phyloP scores from a whole-genome alignment of 495 filamentous ascomycete species.

The Oidiodendron maius region DNA sequence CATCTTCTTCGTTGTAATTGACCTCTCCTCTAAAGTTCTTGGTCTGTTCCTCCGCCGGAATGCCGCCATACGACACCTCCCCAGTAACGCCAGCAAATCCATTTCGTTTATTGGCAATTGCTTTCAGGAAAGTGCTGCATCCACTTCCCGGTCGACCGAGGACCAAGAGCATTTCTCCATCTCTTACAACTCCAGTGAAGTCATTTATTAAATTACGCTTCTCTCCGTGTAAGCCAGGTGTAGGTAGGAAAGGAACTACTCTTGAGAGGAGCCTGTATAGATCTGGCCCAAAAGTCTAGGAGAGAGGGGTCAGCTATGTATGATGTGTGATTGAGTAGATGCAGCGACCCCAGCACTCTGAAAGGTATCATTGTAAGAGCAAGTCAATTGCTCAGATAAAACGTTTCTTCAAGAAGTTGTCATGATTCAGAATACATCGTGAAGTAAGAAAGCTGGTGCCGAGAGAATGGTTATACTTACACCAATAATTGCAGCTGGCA shows the following conservation, averaged over 20 bases:
- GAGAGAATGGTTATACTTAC: slow-evolving; percentile 42
- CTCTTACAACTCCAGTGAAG: slow-evolving; percentile 70
- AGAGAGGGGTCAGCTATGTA: background rate
- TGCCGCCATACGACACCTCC: slow-evolving; percentile 71
- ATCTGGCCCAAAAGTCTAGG: slow-evolving; percentile 79
- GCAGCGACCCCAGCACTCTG: too few species aligned
- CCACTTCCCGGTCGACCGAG: slow-evolving; percentile 75
- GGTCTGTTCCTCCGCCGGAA: slow-evolving; percentile 61
- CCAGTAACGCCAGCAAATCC: slow-evolving; percentile 63
- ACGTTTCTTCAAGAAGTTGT: too few species aligned
- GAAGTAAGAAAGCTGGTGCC: background rate
- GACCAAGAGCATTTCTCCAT: slow-evolving; percentile 82
- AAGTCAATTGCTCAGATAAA: too few species aligned
- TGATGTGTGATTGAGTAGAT: too few species aligned
- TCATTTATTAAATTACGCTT: slow-evolving; percentile 61
- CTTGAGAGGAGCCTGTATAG: slow-evolving; percentile 61
- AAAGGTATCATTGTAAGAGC: too few species aligned
- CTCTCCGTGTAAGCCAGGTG: slow-evolving; percentile 38
- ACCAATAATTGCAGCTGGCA: slow-evolving; percentile 66
- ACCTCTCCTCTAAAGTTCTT: slow-evolving; percentile 74
- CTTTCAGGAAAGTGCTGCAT: slow-evolving; percentile 75
- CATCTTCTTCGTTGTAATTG: slow-evolving; percentile 79
- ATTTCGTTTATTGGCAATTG: slow-evolving; percentile 64
- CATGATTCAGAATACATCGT: background rate
- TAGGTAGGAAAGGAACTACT: slow-evolving; percentile 57